Base-by-base conservation (phyloP, 2,329 filamentous ascomycete species). In the Drechslerella stenobrocha region DNA sequence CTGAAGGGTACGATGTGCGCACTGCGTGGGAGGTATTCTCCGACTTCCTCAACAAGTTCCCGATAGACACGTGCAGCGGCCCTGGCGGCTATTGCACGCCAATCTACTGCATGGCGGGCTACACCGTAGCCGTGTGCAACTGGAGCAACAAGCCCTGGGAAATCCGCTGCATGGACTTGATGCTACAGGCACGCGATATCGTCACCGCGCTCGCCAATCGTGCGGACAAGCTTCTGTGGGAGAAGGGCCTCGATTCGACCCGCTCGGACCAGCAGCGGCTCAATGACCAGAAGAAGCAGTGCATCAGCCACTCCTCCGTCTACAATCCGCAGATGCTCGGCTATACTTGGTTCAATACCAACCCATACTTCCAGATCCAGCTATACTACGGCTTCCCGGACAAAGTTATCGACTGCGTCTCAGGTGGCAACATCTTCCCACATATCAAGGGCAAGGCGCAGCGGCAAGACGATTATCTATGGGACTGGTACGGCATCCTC, bases 241-340 rank as follows among this genome's bases (percentile, higher is more conserved):
- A 67, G 28, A 13, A 20, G 0, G 53, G 53, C 4, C 24, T 55
- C 37, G 20, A 20, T 15, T n/a, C n/a, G 4, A 23, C 28, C 0
- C 30, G 45, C 3, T 45, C 40, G 28, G 50, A 48, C 3, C 34
- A 28, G 6, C 55, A 67, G 30, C 11, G 18, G 11, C 28, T n/a
- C 13, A 67, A 60, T n/a, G 63, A 67, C 22, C 55, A 42, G 2
- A 60, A 60, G 44, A 67, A 56, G 28, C 26, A 60, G 0, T 67
- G 63, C 18, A 40, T 60, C 15, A 18, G 26, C 7, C 55, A 60
- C 35, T 20, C 34, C 6, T 28, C 44, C 3, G 63, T 60, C 24
- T 67, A 51, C 18, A 42, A 35, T 8, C 63, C 63, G 2, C 44
- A 67, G 32, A 57, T 59, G 44, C 4, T 67, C 2, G 55, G 44